Conservation (phyloP, 2,329 filamentous ascomycete species). For the Aspergillus niger region DNA sequence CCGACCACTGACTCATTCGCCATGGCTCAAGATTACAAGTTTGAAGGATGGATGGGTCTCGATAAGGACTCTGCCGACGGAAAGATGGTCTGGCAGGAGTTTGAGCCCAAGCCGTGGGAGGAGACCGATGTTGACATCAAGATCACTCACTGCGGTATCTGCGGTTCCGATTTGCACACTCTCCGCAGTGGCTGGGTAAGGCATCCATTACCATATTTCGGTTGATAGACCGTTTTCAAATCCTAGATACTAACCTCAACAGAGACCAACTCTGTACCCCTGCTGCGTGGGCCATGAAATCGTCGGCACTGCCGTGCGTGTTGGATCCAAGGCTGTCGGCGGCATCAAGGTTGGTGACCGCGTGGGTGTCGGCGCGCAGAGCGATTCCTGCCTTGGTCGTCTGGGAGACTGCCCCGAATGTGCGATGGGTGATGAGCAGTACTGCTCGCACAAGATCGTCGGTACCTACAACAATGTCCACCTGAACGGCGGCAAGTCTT, state of each 20-base stretch:
- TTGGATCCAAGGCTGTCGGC: conserved; percentile 49
- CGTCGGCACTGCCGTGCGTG: conserved; percentile 60
- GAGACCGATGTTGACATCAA: conserved; percentile 67
- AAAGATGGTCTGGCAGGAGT: conserved; percentile 59
- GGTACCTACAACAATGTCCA: conserved; percentile 37
- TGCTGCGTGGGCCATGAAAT: conserved; percentile 67
- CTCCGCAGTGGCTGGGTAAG: conserved; percentile 53
- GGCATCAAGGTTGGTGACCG: conserved; percentile 38
- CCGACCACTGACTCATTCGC: background rate
- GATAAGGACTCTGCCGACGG: conserved; percentile 53
- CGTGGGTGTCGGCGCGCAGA: conserved; percentile 63
- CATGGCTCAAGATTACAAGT: conserved; percentile 47
- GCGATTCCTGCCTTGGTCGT: conserved; percentile 53
- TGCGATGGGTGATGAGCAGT: conserved; percentile 43
- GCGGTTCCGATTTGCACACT: conserved; percentile 62
- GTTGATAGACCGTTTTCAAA: background rate
- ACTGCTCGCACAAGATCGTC: conserved; percentile 34
- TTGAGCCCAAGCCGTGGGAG: conserved; percentile 66
- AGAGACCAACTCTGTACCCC: conserved; percentile 41
- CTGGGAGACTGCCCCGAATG: conserved; percentile 57
- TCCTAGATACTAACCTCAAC: background rate
- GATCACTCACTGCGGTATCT: conserved; percentile 66
- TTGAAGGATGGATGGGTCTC: conserved; percentile 61
- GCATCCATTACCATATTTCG: background rate
- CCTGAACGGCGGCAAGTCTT: conserved; percentile 60